Evolutionary conservation across 768 basidiomycete genomes (phyloP).

Genomic region (Pleurotus tuber-regium): DNA sequence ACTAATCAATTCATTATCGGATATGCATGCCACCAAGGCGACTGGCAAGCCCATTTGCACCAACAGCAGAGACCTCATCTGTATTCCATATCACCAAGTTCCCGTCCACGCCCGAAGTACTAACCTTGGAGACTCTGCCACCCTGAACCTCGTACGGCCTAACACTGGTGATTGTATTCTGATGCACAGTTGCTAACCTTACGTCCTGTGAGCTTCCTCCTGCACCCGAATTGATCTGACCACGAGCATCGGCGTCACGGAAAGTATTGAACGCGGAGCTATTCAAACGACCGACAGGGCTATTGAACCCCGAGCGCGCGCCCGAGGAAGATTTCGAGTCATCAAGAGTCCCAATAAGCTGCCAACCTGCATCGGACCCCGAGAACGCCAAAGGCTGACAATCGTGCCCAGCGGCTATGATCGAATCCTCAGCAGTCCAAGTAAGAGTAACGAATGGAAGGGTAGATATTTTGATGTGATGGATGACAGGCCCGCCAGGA

Average conservation of each 20-base stretch:
- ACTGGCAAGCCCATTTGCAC: conserved; percentile 36
- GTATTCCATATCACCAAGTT: conserved; percentile 80
- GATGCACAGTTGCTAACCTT: conserved; percentile 87
- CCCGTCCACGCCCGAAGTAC: conserved; percentile 93
- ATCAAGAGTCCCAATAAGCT: conserved; percentile 77
- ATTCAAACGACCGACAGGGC: conserved; percentile 74
- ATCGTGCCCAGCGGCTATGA: conserved; percentile 96
- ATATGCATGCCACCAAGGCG: conserved; percentile 50
- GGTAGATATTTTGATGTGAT: conserved; percentile 72
- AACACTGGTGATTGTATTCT: conserved; percentile 97
- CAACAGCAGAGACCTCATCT: conserved; percentile 53
- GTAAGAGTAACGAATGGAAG: conserved; percentile 83
- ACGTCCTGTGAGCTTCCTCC: conserved; percentile 47
- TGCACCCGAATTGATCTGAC: conserved; percentile 33
- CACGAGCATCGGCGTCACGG: conserved; percentile 86
- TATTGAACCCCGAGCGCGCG: conserved; percentile 40
- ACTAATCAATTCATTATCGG: conserved; percentile 18
- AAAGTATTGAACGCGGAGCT: conserved; percentile 94
- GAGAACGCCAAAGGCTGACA: conserved; percentile 91
- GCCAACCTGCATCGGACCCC: conserved; percentile 78
- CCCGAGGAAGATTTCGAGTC: conserved; percentile 54
- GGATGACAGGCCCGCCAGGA: conserved; percentile 70
- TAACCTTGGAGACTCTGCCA: conserved; percentile 69
- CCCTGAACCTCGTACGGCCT: conserved; percentile 64
- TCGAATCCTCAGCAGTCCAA: conserved; percentile 78